Evolutionary conservation across 129 eudicot genomes (phyloP).

Genomic region (Lonicera japonica): DNA sequence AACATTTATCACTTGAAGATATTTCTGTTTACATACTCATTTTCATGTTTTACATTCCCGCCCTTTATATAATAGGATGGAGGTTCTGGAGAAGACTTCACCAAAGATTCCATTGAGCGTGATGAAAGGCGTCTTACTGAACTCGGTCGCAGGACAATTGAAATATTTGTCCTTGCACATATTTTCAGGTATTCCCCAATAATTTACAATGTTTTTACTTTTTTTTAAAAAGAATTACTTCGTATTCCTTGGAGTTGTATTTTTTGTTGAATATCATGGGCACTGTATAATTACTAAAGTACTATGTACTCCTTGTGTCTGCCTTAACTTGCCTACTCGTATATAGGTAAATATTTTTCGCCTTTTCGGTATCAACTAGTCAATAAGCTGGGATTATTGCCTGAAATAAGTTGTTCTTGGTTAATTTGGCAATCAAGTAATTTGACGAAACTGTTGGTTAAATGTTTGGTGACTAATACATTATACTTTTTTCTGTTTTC

Average conservation of each 20-base stretch:
- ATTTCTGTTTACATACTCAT: background rate
- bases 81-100: constrained; percentile 81
- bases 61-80: constrained; percentile 59
- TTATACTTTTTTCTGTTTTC: too few species aligned
- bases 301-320: background rate
- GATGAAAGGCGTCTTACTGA: constrained; percentile 98
- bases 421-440: too few species aligned
- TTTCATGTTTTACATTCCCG: background rate
- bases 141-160: constrained; percentile 91
- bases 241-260: background rate
- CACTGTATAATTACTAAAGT: too few species aligned
- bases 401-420: too few species aligned
- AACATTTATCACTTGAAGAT: too few species aligned
- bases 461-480: too few species aligned
- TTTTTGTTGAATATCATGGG: background rate
- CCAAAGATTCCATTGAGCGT: constrained; percentile 85
- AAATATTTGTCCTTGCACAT: constrained; percentile 86
- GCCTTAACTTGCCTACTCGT: too few species aligned
- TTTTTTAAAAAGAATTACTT: background rate
- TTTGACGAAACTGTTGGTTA: too few species aligned
- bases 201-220: too few species aligned
- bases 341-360: too few species aligned
- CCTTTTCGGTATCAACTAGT: too few species aligned
- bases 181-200: constrained; percentile 81
- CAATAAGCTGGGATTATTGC: too few species aligned